Conservation (phyloP, 225 moss, liverwort and hornwort species). For the Ulota crispa region DNA sequence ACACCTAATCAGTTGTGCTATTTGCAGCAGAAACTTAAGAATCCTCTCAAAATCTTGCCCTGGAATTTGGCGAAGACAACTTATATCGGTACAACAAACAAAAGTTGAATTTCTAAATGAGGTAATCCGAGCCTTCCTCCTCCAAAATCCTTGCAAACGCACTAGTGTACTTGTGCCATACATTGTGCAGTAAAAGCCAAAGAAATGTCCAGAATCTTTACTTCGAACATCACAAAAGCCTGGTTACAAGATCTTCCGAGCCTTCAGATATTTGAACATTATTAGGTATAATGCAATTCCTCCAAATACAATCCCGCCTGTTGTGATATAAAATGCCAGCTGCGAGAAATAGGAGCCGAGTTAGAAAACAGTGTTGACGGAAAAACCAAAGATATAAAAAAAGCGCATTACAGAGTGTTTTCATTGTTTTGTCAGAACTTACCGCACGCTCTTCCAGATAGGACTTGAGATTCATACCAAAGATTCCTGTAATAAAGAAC, state of each 20-base stretch:
- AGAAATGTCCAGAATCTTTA: not conserved
- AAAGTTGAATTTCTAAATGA: not conserved
- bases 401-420: not conserved
- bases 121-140: not conserved
- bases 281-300: slow-evolving; percentile 72
- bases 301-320: slow-evolving; percentile 80
- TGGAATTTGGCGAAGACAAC: slow-evolving; percentile 7
- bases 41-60: slow-evolving; percentile 4
- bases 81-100: not conserved
- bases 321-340: slow-evolving; percentile 85
- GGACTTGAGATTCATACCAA: slow-evolving; percentile 98
- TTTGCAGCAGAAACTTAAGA: not conserved
- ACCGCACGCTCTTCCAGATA: slow-evolving; percentile 95
- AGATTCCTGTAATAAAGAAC: slow-evolving; percentile 68
- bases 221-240: not conserved
- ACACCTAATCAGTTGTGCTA: not conserved
- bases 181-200: not conserved
- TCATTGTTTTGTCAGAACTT: slow-evolving; percentile 16
- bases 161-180: not conserved
- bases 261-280: slow-evolving; percentile 66
- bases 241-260: slow-evolving; percentile 68
- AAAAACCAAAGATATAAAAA: not conserved
- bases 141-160: slow-evolving; percentile 5
- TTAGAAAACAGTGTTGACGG: not conserved
- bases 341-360: slow-evolving; percentile 33